phyloP scores from a whole-genome alignment of 495 filamentous ascomycete species.

The Coniosporium apollinis region DNA sequence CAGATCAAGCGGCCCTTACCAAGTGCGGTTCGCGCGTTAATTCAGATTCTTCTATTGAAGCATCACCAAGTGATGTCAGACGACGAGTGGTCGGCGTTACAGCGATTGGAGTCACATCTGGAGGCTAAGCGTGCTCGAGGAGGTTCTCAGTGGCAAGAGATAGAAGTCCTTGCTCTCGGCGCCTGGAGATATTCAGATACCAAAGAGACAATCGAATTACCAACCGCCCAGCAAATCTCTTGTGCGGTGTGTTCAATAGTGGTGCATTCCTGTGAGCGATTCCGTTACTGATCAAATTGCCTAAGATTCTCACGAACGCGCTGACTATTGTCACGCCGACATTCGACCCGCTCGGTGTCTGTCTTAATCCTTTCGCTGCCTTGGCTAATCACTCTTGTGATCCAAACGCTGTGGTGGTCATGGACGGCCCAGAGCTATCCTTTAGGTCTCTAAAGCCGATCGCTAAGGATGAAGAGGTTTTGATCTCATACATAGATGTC shows the following conservation, averaged over 20 bases:
- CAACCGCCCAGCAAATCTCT: no score
- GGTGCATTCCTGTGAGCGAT: no score
- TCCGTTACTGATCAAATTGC: no score
- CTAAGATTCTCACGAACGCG: slow-evolving; percentile 37
- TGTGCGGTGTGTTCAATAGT: no score
- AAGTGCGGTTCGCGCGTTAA: slow-evolving; percentile 36
- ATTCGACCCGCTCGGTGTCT: slow-evolving; percentile 44
- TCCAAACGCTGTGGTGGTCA: slow-evolving; percentile 47
- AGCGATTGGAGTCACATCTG: slow-evolving; percentile 32
- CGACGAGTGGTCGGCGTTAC: slow-evolving; percentile 27
- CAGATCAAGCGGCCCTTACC: slow-evolving; percentile 32
- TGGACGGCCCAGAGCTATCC: slow-evolving; percentile 32
- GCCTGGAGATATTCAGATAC: slow-evolving; percentile 34
- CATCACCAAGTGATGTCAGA: slow-evolving; percentile 20
- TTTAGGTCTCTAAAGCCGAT: slow-evolving; percentile 30
- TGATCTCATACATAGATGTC: slow-evolving; percentile 51
- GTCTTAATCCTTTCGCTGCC: slow-evolving; percentile 39
- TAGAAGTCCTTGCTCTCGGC: slow-evolving; percentile 36
- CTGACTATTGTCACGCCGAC: slow-evolving; percentile 41
- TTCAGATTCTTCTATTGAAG: slow-evolving; percentile 34
- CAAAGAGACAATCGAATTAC: no score
- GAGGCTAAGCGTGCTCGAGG: slow-evolving; percentile 24
- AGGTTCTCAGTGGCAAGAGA: slow-evolving; percentile 27
- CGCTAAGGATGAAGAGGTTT: slow-evolving; percentile 41
- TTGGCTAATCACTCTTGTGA: slow-evolving; percentile 56